A percentile compares a stretch with the other conserved stretches of the same genome.
These are phyloP conservation scores for Amaranthus hypochondriacus DNA, from an alignment of 148 eudicot genomes.

Conservation along the genomic window DNA sequence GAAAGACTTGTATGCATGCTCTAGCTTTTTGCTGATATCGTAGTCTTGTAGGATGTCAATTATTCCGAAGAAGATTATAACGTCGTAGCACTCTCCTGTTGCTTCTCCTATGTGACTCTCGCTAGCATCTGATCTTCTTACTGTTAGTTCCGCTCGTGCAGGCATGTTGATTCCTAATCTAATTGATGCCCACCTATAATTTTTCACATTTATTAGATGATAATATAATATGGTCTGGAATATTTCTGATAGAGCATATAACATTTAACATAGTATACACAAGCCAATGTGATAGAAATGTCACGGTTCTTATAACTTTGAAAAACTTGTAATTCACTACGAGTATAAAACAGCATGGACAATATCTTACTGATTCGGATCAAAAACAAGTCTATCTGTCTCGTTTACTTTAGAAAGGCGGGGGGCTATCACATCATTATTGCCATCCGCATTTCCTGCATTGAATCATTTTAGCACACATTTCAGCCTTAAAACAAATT, in stretches of 20 bases:
- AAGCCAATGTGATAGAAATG: too few species aligned
- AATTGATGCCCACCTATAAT: constrained; percentile 40
- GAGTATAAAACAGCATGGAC: background rate
- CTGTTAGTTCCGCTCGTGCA: constrained; percentile 55
- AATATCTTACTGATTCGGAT: constrained; percentile 39
- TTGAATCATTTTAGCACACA: constrained; percentile 4
- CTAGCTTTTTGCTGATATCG: constrained; percentile 78
- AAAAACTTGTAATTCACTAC: too few species aligned
- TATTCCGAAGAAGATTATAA: constrained; percentile 56
- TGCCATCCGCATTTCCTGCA: constrained; percentile 37
- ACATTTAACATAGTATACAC: too few species aligned
- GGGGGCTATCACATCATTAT: constrained; percentile 37
- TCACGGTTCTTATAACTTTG: too few species aligned
- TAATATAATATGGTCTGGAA: too few species aligned
- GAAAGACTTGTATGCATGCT: constrained; percentile 70
- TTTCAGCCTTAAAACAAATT: background rate
- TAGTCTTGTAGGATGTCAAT: constrained; percentile 74
- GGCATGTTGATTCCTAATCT: constrained; percentile 61
- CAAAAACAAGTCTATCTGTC: constrained; percentile 38
- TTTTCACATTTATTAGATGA: too few species aligned
- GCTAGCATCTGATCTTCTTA: constrained; percentile 38
- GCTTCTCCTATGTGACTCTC: constrained; percentile 58
- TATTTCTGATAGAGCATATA: too few species aligned
- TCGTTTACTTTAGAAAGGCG: constrained; percentile 45
- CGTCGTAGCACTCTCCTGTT: constrained; percentile 61